Evolutionary conservation across 495 filamentous ascomycete species (phyloP).

Genomic region (Trichoderma orchidacearum): DNA sequence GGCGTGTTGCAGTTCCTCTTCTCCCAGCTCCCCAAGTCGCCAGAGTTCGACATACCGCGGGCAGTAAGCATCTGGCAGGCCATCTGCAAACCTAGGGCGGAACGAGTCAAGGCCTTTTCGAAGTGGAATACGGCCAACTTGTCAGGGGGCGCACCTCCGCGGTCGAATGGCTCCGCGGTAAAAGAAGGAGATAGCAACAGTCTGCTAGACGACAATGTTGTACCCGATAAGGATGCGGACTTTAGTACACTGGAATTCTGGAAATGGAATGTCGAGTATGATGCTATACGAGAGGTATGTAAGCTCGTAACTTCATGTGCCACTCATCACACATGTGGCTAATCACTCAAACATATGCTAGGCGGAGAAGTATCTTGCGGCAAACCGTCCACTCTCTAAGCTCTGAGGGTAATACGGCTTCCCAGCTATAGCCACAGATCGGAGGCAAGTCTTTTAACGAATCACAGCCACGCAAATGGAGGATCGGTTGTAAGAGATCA

Average conservation of each 20-base stretch:
- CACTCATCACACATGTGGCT: too few species aligned
- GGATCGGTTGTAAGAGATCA: too few species aligned
- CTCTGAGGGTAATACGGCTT: too few species aligned
- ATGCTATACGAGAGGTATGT: neutral
- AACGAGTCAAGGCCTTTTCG: neutral
- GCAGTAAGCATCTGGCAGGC: neutral
- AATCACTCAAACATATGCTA: neutral
- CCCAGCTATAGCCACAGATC: too few species aligned
- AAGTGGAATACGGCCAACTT: neutral
- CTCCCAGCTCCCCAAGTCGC: neutral
- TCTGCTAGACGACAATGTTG: neutral
- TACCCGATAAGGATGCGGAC: neutral
- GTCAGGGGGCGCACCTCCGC: too few species aligned
- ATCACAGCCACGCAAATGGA: too few species aligned
- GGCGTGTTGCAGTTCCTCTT: neutral
- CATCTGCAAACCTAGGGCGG: neutral
- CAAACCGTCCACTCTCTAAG: neutral
- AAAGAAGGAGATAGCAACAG: neutral
- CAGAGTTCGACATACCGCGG: neutral
- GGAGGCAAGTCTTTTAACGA: too few species aligned
- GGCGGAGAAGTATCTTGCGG: neutral
- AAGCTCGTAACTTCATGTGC: too few species aligned
- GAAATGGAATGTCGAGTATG: neutral
- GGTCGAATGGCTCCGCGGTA: too few species aligned
- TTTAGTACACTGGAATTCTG: neutral